Percentiles rank a stretch among this genome's conserved stretches.
Conservation (phyloP, 352 stramenopile genomes). For the Globisporangium perplexum region DNA sequence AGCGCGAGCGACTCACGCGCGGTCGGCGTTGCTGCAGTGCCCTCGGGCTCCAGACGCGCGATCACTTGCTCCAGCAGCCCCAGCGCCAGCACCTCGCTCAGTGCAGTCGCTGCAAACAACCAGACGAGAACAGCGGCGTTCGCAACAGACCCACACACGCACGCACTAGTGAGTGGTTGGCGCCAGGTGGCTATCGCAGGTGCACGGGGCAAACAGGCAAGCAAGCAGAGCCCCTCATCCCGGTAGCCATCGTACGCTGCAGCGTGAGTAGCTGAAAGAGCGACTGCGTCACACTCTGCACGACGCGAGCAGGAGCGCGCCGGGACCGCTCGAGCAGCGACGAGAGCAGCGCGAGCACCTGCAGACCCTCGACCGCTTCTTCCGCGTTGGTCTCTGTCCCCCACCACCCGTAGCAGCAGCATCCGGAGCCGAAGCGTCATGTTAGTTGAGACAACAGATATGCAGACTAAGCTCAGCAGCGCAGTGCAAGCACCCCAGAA, state of each 20-base stretch:
- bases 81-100: slow-evolving; percentile 19
- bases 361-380: slow-evolving; percentile 20
- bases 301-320: slow-evolving; percentile 11
- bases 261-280: slow-evolving; percentile 43
- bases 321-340: slow-evolving; percentile 19
- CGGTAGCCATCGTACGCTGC: slow-evolving; percentile 22
- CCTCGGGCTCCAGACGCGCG: slow-evolving; percentile 21
- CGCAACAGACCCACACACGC: slow-evolving; percentile 1
- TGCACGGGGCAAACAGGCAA: too few species aligned
- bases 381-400: slow-evolving; percentile 20
- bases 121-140: too few species aligned
- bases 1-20: slow-evolving; percentile 16
- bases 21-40: not conserved
- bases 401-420: not conserved
- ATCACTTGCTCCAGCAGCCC: slow-evolving; percentile 30
- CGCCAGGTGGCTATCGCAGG: too few species aligned
- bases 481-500: too few species aligned
- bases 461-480: too few species aligned
- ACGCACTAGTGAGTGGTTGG: too few species aligned
- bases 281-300: slow-evolving; percentile 24
- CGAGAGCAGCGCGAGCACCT: slow-evolving; percentile 19
- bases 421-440: too few species aligned
- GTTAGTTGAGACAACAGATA: too few species aligned
- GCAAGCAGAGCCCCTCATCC: too few species aligned
- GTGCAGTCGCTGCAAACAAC: slow-evolving; percentile 7